Evolutionary conservation across 148 eudicot genomes (phyloP), one percentile per base, ranked within the genome.

Genomic region (Fallopia convolvulus): DNA sequence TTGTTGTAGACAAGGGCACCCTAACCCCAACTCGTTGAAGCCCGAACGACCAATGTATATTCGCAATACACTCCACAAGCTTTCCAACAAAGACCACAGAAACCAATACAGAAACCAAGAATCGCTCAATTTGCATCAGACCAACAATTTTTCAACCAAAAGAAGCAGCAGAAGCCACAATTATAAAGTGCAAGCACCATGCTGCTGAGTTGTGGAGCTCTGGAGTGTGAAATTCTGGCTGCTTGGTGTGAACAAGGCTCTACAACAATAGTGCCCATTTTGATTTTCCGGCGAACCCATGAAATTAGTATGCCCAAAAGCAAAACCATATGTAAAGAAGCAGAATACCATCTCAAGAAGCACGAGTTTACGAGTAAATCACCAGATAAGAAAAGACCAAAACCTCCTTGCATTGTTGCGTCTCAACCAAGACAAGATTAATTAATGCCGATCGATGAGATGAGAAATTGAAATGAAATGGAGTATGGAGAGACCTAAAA

Each of bases 131-230:
- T 82, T 77, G 84, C 90, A 36, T 82, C 86, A 66, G 87, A 60
- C 89, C 84, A 88, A 53, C 80, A 89, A 82, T 50, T 83, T 80
- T 52, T 79, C 75, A 81, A n/a, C n/a, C n/a, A n/a, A n/a, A n/a
- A n/a, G n/a, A n/a, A 84, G 77, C 81, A 71, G 72, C 85, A 87
- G 3, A 83, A 66, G 26, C 74, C 77, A 68, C 86, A 50, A 81
- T 81, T 85, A 39, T 83, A 82, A 9, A 86, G 17, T 46, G 85
- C 77, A 39, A 92, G 78, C 49, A 61, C 53, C 40, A 83, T 49
- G 46, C 6, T 6, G 46, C 80, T 78, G 75, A 79, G 80, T 23
- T 87, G 73, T n/a, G 83, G 76, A 4, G 71, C 80, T 55, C 76
- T 81, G 41, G 77, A 84, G 74, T 76, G 74, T 79, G 82, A 49